phyloP scores from a whole-genome alignment of 257 asterid species.

The Solanum pimpinellifolium region DNA sequence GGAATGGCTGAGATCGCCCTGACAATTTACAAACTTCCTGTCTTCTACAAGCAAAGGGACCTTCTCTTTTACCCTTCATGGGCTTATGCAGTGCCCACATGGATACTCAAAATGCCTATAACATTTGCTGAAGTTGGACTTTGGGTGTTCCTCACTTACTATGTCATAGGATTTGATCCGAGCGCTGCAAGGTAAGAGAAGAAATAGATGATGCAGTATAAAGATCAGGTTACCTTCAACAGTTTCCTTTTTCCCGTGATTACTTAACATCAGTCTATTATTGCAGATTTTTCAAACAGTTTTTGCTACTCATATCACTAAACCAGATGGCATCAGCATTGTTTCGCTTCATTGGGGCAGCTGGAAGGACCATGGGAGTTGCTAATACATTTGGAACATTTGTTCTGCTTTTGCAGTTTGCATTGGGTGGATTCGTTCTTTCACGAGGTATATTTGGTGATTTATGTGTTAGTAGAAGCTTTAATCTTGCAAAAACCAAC shows the following conservation, averaged over 20 bases:
- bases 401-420: conserved; percentile 15
- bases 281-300: conserved; percentile 42
- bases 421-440: conserved; percentile 36
- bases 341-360: conserved; percentile 35
- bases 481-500: neutral
- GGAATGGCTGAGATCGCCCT: conserved; percentile 25
- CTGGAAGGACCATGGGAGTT: conserved; percentile 39
- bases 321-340: conserved; percentile 34
- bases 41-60: conserved; percentile 44
- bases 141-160: conserved; percentile 28
- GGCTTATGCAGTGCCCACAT: conserved; percentile 29
- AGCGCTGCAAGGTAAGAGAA: conserved; percentile 21
- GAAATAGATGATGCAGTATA: neutral
- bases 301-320: conserved; percentile 23
- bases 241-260: neutral
- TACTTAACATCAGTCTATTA: neutral
- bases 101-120: conserved; percentile 31
- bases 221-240: neutral
- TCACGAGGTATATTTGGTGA: conserved; percentile 30
- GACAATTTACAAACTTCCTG: conserved; percentile 32
- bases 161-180: conserved; percentile 44
- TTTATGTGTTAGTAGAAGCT: neutral
- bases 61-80: conserved; percentile 34
- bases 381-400: conserved; percentile 37
- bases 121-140: conserved; percentile 18